A percentile compares a stretch with the other conserved stretches of the same genome.
These are phyloP conservation scores for Fusarium sp. DNA, from an alignment of 2,329 filamentous ascomycete species.

Conservation along the genomic window DNA sequence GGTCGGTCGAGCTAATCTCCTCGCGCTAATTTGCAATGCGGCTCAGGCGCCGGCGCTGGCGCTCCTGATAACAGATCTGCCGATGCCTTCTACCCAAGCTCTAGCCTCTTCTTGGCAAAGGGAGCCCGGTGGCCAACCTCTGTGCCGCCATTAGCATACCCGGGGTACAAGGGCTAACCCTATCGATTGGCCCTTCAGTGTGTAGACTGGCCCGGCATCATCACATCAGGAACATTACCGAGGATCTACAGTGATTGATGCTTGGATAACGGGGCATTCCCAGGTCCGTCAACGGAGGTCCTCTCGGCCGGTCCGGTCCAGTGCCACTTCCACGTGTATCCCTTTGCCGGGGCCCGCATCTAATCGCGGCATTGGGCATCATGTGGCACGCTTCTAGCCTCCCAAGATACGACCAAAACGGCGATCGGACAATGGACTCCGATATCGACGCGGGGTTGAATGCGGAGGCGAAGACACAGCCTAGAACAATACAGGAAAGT, in stretches of 20 bases:
- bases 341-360: background rate
- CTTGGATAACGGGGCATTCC: background rate
- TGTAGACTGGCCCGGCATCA: background rate
- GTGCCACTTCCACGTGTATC: background rate
- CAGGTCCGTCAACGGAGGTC: background rate
- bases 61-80: background rate
- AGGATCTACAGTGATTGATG: background rate
- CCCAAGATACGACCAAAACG: background rate
- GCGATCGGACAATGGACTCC: background rate
- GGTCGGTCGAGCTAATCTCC: background rate
- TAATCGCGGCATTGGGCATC: background rate
- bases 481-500: slow-evolving; percentile 37
- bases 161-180: background rate
- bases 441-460: background rate
- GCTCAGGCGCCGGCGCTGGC: background rate
- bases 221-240: background rate
- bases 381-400: background rate
- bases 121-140: background rate
- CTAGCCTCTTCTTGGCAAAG: background rate
- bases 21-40: background rate
- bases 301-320: background rate
- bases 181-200: background rate
- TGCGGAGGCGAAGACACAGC: slow-evolving; percentile 31
- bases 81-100: background rate
- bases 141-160: background rate